Evolutionary conservation across 2,329 filamentous ascomycete species (phyloP).

Genomic region (Sporothrix humicola): DNA sequence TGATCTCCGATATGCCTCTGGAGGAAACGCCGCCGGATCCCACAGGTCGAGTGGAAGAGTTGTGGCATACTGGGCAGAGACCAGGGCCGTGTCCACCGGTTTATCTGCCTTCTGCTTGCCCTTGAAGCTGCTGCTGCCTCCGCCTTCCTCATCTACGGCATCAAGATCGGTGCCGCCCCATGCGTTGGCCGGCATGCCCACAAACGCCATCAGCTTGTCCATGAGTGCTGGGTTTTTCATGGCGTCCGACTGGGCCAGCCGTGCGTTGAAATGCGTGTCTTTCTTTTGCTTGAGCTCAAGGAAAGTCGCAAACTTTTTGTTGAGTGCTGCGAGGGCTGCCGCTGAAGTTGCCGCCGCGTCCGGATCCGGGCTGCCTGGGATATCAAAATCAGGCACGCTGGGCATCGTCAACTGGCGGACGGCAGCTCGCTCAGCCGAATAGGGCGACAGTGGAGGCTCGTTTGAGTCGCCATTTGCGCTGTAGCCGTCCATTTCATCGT

Average conservation of each 20-base stretch:
- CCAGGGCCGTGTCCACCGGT: not conserved
- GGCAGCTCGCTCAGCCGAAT: slow-evolving; percentile 67
- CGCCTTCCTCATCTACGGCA: slow-evolving; percentile 39
- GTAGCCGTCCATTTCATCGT: not conserved
- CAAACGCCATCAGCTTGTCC: slow-evolving; percentile 75
- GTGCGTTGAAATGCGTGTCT: slow-evolving; percentile 78
- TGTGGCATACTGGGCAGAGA: slow-evolving; percentile 64
- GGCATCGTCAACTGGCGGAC: slow-evolving; percentile 77
- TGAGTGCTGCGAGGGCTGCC: slow-evolving; percentile 50
- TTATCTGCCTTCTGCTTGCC: slow-evolving; percentile 35
- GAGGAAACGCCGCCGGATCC: slow-evolving; percentile 63
- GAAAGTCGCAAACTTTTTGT: slow-evolving; percentile 74
- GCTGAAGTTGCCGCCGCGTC: slow-evolving; percentile 58
- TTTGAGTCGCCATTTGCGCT: slow-evolving; percentile 32
- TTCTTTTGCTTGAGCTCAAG: slow-evolving; percentile 73
- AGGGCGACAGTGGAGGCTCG: slow-evolving; percentile 61
- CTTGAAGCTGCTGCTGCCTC: not conserved
- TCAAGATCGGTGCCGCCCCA: slow-evolving; percentile 45
- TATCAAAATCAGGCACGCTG: slow-evolving; percentile 71
- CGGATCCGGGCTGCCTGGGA: slow-evolving; percentile 74
- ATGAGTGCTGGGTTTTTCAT: slow-evolving; percentile 74
- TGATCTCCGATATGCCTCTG: slow-evolving; percentile 58
- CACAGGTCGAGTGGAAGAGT: slow-evolving; percentile 62
- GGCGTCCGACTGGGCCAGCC: slow-evolving; percentile 68
- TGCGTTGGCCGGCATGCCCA: slow-evolving; percentile 48